phyloP scores from a whole-genome alignment of 1,284 basidiomycete genomes.

The Heterobasidion irregulare region DNA sequence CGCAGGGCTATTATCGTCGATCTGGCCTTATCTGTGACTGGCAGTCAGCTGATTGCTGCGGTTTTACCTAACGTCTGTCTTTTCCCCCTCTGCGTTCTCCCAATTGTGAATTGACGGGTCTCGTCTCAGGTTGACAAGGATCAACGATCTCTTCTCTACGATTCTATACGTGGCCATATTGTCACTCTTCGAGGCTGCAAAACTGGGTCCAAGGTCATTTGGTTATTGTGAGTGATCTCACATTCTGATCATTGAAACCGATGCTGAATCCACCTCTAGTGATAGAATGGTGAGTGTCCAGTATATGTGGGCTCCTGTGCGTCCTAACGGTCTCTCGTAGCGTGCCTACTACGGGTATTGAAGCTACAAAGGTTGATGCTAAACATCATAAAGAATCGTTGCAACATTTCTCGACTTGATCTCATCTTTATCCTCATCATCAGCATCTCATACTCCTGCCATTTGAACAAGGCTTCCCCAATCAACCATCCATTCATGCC shows the following conservation, averaged over 20 bases:
- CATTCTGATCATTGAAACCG: neutral
- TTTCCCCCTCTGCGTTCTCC: neutral
- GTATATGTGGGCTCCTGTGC: slow-evolving; percentile 6
- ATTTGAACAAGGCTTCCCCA: neutral
- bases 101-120: neutral
- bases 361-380: slow-evolving; percentile 5
- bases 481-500: slow-evolving; percentile 5
- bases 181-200: slow-evolving; percentile 80
- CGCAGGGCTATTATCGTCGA: slow-evolving; percentile 78
- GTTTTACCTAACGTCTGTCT: slow-evolving; percentile 58
- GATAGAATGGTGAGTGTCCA: slow-evolving; percentile 37
- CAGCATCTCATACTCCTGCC: slow-evolving; percentile 1
- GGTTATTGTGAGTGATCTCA: slow-evolving; percentile 63
- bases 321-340: slow-evolving; percentile 15
- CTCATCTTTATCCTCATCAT: neutral
- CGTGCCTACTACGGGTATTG: slow-evolving; percentile 41
- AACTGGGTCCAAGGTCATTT: slow-evolving; percentile 81
- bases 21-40: slow-evolving; percentile 70
- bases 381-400: slow-evolving; percentile 6
- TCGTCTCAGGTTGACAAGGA: slow-evolving; percentile 64
- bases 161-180: slow-evolving; percentile 77
- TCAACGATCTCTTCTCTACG: slow-evolving; percentile 67
- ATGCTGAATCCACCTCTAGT: slow-evolving; percentile 16
- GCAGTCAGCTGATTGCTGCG: slow-evolving; percentile 74
- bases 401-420: slow-evolving; percentile 4